Evolutionary conservation across 352 stramenopile genomes (phyloP), one percentile per base, ranked within the genome.

Genomic region (Phytophthora colocasiae): DNA sequence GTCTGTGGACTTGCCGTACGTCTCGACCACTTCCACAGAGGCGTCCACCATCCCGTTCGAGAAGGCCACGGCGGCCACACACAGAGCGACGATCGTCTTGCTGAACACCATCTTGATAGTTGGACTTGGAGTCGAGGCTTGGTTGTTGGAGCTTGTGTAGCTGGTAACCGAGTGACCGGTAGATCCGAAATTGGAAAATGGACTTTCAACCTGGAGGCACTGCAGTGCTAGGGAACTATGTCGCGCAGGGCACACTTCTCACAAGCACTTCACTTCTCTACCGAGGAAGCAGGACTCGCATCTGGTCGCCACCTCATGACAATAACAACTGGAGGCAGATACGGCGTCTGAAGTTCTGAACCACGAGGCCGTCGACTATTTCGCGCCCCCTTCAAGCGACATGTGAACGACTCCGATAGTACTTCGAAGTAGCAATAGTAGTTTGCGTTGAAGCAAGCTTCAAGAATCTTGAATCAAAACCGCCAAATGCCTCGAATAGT

Each of bases 131-230:
- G 27, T 31, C 27, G 6, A 31, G 6, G 27, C 27, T 31, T 31
- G 4, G 27, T 31, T 7, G 27, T 31, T 31, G 27, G 27, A 31
- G 6, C 27, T 31, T 4, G 27, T 31, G 27, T 31, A 31, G 27
- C 27, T 31, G 27, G 27, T 7, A 31, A 52, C 14, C 45, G 45
- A 26, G 45, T 52, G 11, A 17, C 45, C 26, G 45, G 45, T 36
- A 39, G 24, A 38, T 52, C 45, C 27, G 26, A 52, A 52, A 24
- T 26, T 40, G 45, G 48, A 32, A 34, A 46, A 39, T 60, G 39
- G 39, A 46, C 14, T 19, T 49, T 11, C 17, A 49, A 22, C 22
- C 6, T 24, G 40, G 15, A 5, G 40, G 9, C 6, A 31, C 27
- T 31, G 6, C 27, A 10, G 15, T n/a, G 17, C 7, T 45, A 4